Base-by-base conservation (phyloP, 2,329 filamentous ascomycete species). In the Xylariaceae sp. region DNA sequence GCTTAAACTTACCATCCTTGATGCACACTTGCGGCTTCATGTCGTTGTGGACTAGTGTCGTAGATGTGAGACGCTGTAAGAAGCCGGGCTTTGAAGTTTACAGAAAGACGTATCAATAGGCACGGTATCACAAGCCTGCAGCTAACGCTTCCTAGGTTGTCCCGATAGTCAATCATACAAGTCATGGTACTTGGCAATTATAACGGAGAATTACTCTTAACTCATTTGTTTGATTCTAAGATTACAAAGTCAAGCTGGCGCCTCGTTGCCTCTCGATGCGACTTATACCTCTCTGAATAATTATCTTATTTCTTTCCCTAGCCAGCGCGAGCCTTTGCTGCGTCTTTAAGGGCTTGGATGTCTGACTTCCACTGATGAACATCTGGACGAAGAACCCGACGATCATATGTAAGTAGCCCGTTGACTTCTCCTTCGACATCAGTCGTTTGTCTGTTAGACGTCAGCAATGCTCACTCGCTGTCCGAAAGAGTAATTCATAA, bases 371-470 rank as follows among this genome's bases (percentile, higher is more conserved):
- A 89, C 70, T 84, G 80, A 6, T 72, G 68, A 32, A 74, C 70
- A 53, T 89, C 73, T 4, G 81, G 79, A 1, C 86, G 74, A 27
- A 86, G 66, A 0, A 87, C 53, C 0, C 85, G 75, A 1, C 87
- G 80, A 67, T 90, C 86, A 61, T 88, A 88, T 0, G 86, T 88
- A 60, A 88, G 68, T 51, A 91, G 72, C 0, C 87, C 87, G 60
- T 90, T 91, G 7, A 90, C 84, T 67, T 90, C 87, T 4, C 86
- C 87, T 66, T 90, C 87, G 0, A 90, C 87, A 61, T 90, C 87
- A 0, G 84, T 88, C 0, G 86, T 90, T 73, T 90, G 87, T 1
- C 65, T 67, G 16, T 15, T 15, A 2, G 41, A 20, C 23, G 15
- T 58, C 33, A 58, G 50, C 37, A 55, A 16, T 33, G 23, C 2